phyloP scores from a whole-genome alignment of 768 basidiomycete genomes.

The Jaapia argillacea region DNA sequence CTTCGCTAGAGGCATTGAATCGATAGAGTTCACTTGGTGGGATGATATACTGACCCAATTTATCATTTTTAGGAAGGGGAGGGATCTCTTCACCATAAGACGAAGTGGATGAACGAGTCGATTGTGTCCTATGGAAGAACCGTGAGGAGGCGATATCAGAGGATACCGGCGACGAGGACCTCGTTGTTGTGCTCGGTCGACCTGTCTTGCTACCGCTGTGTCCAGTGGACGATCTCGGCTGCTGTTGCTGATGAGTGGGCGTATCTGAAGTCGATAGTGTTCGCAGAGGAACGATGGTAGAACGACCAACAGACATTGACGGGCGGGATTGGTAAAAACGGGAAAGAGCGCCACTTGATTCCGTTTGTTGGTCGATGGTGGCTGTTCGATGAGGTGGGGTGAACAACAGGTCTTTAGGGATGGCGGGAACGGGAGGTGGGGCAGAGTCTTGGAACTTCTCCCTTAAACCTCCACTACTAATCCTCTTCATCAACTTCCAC shows the following conservation, averaged over 20 bases:
- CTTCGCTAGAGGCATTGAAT: slow-evolving; percentile 18
- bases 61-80: slow-evolving; percentile 26
- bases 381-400: background rate
- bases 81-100: slow-evolving; percentile 38
- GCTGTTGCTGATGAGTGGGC: too few species aligned
- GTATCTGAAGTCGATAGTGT: too few species aligned
- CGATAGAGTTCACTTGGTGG: slow-evolving; percentile 44
- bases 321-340: slow-evolving; percentile 1
- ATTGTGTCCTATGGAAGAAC: slow-evolving; percentile 39
- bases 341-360: background rate
- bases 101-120: slow-evolving; percentile 44
- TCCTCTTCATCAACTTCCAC: slow-evolving; percentile 63
- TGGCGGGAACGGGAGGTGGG: slow-evolving; percentile 50
- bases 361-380: background rate
- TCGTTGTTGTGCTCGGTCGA: slow-evolving; percentile 38
- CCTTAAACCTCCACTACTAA: slow-evolving; percentile 53
- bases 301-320: slow-evolving; percentile 1
- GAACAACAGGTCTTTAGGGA: slow-evolving; percentile 33
- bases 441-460: slow-evolving; percentile 33
- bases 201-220: slow-evolving; percentile 9
- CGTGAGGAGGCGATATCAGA: slow-evolving; percentile 45
- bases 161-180: slow-evolving; percentile 52
- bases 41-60: slow-evolving; percentile 37
- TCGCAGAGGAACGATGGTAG: too few species aligned
- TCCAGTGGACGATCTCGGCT: slow-evolving; percentile 1